Evolutionary conservation across 2,329 filamentous ascomycete genomes (phyloP), one percentile per base, ranked within the genome.

Genomic region (Hyphodiscus sp.): DNA sequence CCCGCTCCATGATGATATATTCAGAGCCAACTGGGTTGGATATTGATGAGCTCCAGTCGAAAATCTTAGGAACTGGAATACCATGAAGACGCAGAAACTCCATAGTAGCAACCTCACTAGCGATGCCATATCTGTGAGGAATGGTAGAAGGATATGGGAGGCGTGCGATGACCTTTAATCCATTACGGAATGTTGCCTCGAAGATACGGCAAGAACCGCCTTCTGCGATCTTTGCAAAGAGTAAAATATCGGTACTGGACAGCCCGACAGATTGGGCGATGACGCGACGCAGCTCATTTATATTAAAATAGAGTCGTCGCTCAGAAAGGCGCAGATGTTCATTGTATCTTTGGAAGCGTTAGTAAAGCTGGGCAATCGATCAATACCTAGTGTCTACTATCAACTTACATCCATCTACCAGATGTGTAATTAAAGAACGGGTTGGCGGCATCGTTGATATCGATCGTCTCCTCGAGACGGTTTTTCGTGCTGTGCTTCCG

Each of bases 1-100:
- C 67, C 58, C 69, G 67, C 52, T 71, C 70, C 65, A 70, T 71
- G 41, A 73, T 70, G 19, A 72, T 71, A 49, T 73, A 72, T 57
- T 71, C 67, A 33, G 60, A 65, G 23, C 67, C 67, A 51, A 71
- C 63, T n/a, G 55, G 41, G 58, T 70, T 71, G 30, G 46, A 50
- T 59, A 65, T 55, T 61, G 67, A 58, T 68, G 65, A 46, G 64
- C 64, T 53, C 67, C 67, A 52, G 67, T 67, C 49, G 48, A 68
- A 54, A 64, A 68, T 46, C 45, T 54, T 55, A 19, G 58, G 52
- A 53, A 57, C 52, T 16, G 57, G 58, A 45, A 66, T 44, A n/a
- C 63, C 61, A 53, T 63, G 57, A 38, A 54, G 47, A 29, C 59
- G 55, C 51, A 63, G 53, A 57, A 61, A 61, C 38, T 63, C 56